Base-by-base conservation (phyloP, 2,329 filamentous ascomycete genomes). In the Exophiala dermatitidis region DNA sequence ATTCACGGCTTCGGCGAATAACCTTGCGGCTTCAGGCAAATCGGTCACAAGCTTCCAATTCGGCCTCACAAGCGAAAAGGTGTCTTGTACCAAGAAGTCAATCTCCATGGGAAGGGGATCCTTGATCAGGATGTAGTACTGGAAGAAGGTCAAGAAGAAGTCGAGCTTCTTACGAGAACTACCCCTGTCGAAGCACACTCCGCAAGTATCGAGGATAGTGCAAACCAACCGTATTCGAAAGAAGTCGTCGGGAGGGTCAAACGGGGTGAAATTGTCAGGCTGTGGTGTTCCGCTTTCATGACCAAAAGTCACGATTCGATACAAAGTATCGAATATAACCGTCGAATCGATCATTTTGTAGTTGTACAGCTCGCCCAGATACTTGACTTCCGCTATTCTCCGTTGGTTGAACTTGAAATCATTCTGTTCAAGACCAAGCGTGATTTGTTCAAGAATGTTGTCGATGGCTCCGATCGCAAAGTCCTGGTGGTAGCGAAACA, bases 351-450 rank as follows among this genome's bases (percentile, higher is more conserved):
- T 80, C 81, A 98, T 88, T 53, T 93, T 87, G 68, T 97, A 98
- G 65, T 96, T 95, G 74, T 98, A 98, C 6, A 98, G 80, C 70
- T 98, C 93, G 26, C 88, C 90, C 3, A 98, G 77, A 67, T 96
- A 98, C 68, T 96, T 97, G 65, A 95, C 88, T 69, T 97, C 91
- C 2, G 94, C 88, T 58, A 98, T 85, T 26, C 93, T 85, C 55
- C 90, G 85, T 71, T 98, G 93, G 67, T 95, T 96, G 72, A 90
- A 94, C 65, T 94, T 90, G 77, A 96, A 98, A 67, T 98, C 93
- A 64, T 97, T 97, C 62, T 90, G 82, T 70, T 98, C 93, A 2
- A 98, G 77, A 1, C 93, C 93, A 60, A 94, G 80, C 0, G 81
- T 86, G 60, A 98, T 85, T 4, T 88, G 85, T 69, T 98, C 94